Evolutionary conservation across 2,329 filamentous ascomycete genomes (phyloP).

Genomic region (Calonectria leucothoes): DNA sequence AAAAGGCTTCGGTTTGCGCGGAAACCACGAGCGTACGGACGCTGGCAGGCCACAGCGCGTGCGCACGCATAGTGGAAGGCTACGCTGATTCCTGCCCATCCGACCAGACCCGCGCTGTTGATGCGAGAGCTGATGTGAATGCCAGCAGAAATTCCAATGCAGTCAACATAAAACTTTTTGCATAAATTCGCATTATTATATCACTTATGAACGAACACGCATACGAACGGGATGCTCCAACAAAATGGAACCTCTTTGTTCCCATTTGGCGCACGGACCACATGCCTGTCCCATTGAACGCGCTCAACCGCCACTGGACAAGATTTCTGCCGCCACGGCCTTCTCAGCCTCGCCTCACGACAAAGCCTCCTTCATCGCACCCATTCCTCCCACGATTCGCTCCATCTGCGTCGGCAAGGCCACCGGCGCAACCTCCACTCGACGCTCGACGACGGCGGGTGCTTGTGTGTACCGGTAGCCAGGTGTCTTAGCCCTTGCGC

Average conservation of each 20-base stretch:
- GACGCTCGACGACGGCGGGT: constrained; percentile 28
- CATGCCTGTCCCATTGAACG: background rate
- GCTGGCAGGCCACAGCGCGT: too few species aligned
- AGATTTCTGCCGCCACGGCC: constrained; percentile 18
- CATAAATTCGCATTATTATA: background rate
- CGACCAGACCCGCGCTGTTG: background rate
- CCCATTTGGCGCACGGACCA: constrained; percentile 22
- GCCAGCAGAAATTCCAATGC: background rate
- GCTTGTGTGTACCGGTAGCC: constrained; percentile 20
- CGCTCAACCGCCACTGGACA: constrained; percentile 34
- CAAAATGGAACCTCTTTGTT: constrained; percentile 2
- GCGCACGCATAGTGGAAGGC: background rate
- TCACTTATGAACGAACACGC: background rate
- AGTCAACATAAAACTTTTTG: background rate
- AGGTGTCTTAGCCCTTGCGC: constrained; percentile 10
- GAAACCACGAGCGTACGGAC: too few species aligned
- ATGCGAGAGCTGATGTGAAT: background rate
- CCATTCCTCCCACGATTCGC: constrained; percentile 9
- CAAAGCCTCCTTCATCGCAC: constrained; percentile 33
- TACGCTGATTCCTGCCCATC: background rate
- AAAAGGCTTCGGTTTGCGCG: background rate
- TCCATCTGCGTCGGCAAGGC: constrained; percentile 32
- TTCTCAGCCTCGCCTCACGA: constrained; percentile 39
- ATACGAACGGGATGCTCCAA: background rate
- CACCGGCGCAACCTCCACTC: constrained; percentile 31